These are phyloP conservation scores for Cladosporium halotolerans DNA, from an alignment of 2,329 filamentous ascomycete species.

Conservation along the genomic window DNA sequence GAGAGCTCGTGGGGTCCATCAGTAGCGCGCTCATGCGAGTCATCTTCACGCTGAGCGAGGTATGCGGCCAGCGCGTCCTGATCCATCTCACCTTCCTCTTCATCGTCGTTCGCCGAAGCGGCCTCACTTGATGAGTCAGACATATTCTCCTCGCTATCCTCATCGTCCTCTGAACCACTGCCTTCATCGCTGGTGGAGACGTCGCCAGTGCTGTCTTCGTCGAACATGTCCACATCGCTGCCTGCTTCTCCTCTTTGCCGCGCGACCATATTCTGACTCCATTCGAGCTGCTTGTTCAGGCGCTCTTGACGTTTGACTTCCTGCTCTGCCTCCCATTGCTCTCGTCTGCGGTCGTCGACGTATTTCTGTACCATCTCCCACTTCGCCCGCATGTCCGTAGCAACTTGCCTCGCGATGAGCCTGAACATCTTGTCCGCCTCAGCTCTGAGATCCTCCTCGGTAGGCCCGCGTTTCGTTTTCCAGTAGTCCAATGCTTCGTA, in stretches of 20 bases:
- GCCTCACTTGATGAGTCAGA: constrained; percentile 58
- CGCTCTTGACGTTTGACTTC: constrained; percentile 66
- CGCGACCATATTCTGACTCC: constrained; percentile 27
- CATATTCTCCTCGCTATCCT: constrained; percentile 44
- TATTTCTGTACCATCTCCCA: constrained; percentile 55
- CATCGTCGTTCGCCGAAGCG: constrained; percentile 44
- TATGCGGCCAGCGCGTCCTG: constrained; percentile 38
- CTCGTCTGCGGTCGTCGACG: constrained; percentile 50
- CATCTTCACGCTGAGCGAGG: constrained; percentile 22
- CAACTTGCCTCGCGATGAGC: constrained; percentile 65
- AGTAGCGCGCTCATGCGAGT: constrained; percentile 18
- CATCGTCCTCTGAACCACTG: constrained; percentile 36
- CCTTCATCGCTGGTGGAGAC: constrained; percentile 32
- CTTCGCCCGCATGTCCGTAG: constrained; percentile 56
- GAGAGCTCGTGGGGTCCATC: constrained; percentile 11
- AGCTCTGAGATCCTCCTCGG: constrained; percentile 71
- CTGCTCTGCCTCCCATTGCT: constrained; percentile 57
- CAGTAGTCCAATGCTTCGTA: constrained; percentile 72
- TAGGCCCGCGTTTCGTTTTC: constrained; percentile 66
- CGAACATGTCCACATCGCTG: constrained; percentile 19
- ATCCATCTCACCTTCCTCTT: constrained; percentile 49
- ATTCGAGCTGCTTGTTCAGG: constrained; percentile 50
- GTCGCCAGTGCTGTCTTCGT: constrained; percentile 20
- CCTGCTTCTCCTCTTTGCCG: constrained; percentile 26
- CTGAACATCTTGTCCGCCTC: constrained; percentile 64